These are phyloP conservation scores for Stemphylium vesicarium DNA, from an alignment of 2,329 filamentous ascomycete genomes.

Conservation along the genomic window DNA sequence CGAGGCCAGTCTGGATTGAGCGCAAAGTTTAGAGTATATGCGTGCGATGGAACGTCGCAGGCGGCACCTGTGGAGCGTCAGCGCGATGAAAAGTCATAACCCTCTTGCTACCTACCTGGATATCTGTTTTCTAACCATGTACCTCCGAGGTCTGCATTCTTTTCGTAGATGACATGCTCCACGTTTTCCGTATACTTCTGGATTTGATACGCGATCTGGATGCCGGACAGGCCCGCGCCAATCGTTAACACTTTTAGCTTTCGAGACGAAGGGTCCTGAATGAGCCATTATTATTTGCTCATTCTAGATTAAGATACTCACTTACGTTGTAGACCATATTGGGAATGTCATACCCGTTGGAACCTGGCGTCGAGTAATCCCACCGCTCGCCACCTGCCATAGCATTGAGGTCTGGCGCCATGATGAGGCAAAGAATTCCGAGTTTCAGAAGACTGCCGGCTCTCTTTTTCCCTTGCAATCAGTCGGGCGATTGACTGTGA, in stretches of 20 bases:
- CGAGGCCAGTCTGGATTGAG: conserved; percentile 57
- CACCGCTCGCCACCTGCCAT: conserved; percentile 44
- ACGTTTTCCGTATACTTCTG: conserved; percentile 53
- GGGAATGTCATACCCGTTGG: conserved; percentile 51
- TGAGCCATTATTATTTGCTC: neutral
- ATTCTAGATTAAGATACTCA: neutral
- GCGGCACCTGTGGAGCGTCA: conserved; percentile 38
- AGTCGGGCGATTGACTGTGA: too few relatives aligned
- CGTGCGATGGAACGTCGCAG: conserved; percentile 56
- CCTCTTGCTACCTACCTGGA: conserved; percentile 23
- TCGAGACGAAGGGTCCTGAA: conserved; percentile 21
- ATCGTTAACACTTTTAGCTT: conserved; percentile 57
- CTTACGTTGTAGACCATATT: conserved; percentile 47
- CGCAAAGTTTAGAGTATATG: conserved; percentile 55
- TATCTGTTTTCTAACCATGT: conserved; percentile 57
- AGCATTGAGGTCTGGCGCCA: conserved; percentile 54
- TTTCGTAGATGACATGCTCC: conserved; percentile 58
- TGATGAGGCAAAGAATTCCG: conserved; percentile 10
- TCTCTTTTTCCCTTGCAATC: too few relatives aligned
- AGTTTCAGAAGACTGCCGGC: too few relatives aligned
- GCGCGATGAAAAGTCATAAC: too few relatives aligned
- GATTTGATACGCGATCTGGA: conserved; percentile 57
- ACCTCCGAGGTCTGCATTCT: conserved; percentile 53
- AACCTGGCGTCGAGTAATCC: conserved; percentile 54
- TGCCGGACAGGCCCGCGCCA: conserved; percentile 57